Evolutionary conservation across 2,329 filamentous ascomycete species (phyloP), one percentile per base, ranked within the genome.

Genomic region (Talaromyces sp.): DNA sequence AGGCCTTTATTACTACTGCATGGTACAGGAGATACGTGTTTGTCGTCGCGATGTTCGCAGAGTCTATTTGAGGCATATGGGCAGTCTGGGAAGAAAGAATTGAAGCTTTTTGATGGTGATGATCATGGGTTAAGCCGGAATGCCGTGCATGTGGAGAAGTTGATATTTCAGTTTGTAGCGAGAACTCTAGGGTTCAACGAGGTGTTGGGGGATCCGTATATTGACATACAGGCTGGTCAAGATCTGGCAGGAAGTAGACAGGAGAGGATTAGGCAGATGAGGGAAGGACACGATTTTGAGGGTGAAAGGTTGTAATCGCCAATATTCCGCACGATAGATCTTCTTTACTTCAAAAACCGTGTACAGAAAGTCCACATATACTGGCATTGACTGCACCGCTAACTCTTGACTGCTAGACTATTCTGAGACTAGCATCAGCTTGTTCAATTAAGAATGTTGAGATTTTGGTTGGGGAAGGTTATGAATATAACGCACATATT

Each of bases 51-150:
- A 2, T 80, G 78, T 65, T 77, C 75, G 39, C 69, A 77, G 68
- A 68, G 71, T 59, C 64, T 82, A 65, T 80, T 75, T 66, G 68
- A 70, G 17, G 68, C 70, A 68, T 81, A 81, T 70, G 76, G 77
- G 0, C 61, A 58, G 1, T 65, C 68, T n/a, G 77, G 75, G 1
- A 64, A 73, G 17, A 68, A 76, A 39, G 69, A 72, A 66, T 50
- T 81, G 67, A 73, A 77, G 65, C 66, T 81, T 2, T 81, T 80
- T 68, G 72, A 78, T 6, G 73, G 74, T 0, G 79, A 81, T 66
- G 76, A 81, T 68, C 80, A 82, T 71, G 76, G 77, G 13, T 69
- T 81, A 60, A 78, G 72, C n/a, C 60, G 63, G 33, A 78, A 79
- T 66, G 75, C 76, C 47, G 63, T 68, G 37, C 67, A 73, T 65